Base-by-base conservation (phyloP, 2,329 filamentous ascomycete species). In the Colletotrichum filicis region DNA sequence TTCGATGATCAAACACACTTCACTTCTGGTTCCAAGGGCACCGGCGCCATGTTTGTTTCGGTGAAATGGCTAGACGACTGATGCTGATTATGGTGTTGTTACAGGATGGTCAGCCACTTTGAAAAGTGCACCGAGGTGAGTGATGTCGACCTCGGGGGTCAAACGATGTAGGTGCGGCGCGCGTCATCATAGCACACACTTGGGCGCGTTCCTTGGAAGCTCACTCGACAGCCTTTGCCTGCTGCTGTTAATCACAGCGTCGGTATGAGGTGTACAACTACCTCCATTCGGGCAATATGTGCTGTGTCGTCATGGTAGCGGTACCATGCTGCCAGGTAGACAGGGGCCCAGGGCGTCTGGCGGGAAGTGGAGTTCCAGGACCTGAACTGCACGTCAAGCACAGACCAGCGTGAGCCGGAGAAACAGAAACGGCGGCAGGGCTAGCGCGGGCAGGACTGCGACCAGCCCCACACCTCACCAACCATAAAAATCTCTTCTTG, bases 21-120 rank as follows among this genome's bases (percentile, higher is more conserved):
- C 52, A 77, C 72, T 52, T 76, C 65, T 26, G 74, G 68, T n/a
- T 78, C 76, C 16, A 77, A 49, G 14, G 74, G 76, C 22, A 79
- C 77, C 7, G 78, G 77, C 42, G 77, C 77, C 78, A 79, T 79
- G 52, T 52, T 58, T 58, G 12, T 22, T 19, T 49, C 16, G 42
- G 59, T 65, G 62, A 14, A 32, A 42, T 53, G 46, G n/a, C 32
- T 42, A 16, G 14, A 24, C 28, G 30, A 24, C 5, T 37, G 32
- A 22, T 42, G 28, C 22, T 7, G 22, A 35, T 66, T 35, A 49
- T 26, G 57, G 57, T 55, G n/a, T 9, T 53, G 26, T 24, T 52
- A 57, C 37, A 42, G 52, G 24, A 35, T 7, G 19, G 24, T 26
- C 9, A 14, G n/a, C 26, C 22, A 22, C 22, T 19, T 7, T 35